Evolutionary conservation across 2,329 filamentous ascomycete genomes (phyloP), one percentile per base, ranked within the genome.

Genomic region (Penicillium sp.): DNA sequence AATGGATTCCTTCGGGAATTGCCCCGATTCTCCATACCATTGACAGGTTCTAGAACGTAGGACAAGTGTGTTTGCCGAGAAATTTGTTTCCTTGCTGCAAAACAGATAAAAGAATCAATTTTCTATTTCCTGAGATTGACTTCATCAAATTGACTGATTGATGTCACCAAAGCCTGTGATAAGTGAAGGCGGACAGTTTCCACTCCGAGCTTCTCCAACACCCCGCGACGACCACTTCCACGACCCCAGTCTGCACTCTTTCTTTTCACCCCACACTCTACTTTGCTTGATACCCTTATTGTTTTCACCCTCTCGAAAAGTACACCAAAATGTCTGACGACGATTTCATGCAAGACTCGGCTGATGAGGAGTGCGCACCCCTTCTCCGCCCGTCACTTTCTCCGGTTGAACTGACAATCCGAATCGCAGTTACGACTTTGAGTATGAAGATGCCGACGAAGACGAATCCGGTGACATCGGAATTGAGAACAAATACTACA

Each of bases 401-500:
- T 4, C 39, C 27, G 17, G 29, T 27, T 11, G 16, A 42, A 50
- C 54, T 64, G 41, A 62, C 61, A 31, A 27, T 25, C 38, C 25
- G 20, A 11, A 36, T 16, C 17, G 23, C 40, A 85, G 83, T 56
- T 88, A 95, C 61, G 92, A 96, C 68, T 96, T 96, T 63, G 90
- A 96, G 60, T 96, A 95, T 66, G 90, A 95, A 62, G 92, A 88
- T 54, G 87, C 88, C 50, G 87, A 95, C 39, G 88, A 92, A 32
- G 85, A 93, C 29, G 83, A 95, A 41, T 80, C 77, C 20, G 88
- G 82, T 41, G 87, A 95, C 62, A 85, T 95, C 55, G 88, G 90
- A 52, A 93, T 96, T 62, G 92, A 98, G 65, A 98, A 98, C 73
- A 95, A 95, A 70, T 98, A 98, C 73, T 98, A 96, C 75, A 96